A percentile compares a stretch with the other conserved stretches of the same genome.
Conservation (phyloP, 2,329 filamentous ascomycete genomes). For the Fusarium lateritium region DNA sequence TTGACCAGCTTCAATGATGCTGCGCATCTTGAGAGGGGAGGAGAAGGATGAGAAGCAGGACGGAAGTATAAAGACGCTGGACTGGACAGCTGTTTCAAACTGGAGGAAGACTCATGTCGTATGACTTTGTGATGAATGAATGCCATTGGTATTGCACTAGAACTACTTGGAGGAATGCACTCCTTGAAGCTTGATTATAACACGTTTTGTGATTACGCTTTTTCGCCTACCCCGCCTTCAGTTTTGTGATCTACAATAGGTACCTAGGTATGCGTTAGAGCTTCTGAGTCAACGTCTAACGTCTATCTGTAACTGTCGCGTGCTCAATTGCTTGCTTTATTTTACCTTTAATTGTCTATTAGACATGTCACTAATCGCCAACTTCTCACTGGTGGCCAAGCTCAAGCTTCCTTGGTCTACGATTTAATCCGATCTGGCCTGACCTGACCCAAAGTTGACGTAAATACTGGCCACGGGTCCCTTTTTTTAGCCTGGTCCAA, state of each 20-base stretch:
- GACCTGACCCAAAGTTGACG: slow-evolving; percentile 21
- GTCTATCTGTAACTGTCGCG: slow-evolving; percentile 17
- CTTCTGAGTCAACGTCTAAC: neutral
- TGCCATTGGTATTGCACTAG: slow-evolving; percentile 41
- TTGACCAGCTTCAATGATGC: slow-evolving; percentile 26
- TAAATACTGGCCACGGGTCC: slow-evolving; percentile 28
- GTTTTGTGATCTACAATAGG: slow-evolving; percentile 14
- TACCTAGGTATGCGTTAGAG: too few relatives aligned
- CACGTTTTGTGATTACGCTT: slow-evolving; percentile 45
- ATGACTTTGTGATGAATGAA: slow-evolving; percentile 45
- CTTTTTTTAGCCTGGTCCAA: slow-evolving; percentile 40
- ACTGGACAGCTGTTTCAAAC: slow-evolving; percentile 21
- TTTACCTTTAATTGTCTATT: neutral
- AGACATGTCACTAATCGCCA: slow-evolving; percentile 4
- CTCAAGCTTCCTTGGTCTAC: slow-evolving; percentile 18
- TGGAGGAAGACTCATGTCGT: slow-evolving; percentile 35
- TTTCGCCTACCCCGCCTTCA: slow-evolving; percentile 35
- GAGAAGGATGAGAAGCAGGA: slow-evolving; percentile 32
- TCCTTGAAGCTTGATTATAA: slow-evolving; percentile 48
- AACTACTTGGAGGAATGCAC: slow-evolving; percentile 46
- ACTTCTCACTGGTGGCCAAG: slow-evolving; percentile 39
- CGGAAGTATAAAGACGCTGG: slow-evolving; percentile 24
- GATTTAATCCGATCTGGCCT: slow-evolving; percentile 32
- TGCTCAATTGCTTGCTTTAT: slow-evolving; percentile 3
- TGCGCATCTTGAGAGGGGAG: slow-evolving; percentile 21